Evolutionary conservation across 2,329 filamentous ascomycete genomes (phyloP), one percentile per base, ranked within the genome.

Genomic region (Pyrenophora tritici-repentis): DNA sequence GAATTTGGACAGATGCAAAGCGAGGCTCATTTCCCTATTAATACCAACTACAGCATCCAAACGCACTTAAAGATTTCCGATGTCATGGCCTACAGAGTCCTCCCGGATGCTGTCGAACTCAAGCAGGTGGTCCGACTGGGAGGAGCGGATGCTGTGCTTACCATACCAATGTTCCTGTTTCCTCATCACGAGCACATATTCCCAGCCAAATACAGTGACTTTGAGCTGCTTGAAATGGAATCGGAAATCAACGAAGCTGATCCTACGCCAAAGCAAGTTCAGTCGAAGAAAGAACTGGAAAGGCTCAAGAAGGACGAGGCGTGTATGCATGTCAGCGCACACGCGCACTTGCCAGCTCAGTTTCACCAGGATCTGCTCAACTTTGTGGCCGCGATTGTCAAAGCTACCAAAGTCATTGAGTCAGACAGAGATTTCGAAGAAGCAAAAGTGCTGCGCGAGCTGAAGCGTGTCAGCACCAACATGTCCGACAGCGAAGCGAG

Each of bases 381-480:
- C 57, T 83, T 82, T 63, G 69, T 78, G n/a, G 80, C 80, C 1
- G 79, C 80, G 1, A 68, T 82, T 1, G 76, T 82, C n/a, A 83
- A 83, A 59, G 80, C 81, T 0, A 82, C 77, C n/a, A 83, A 83
- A 55, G 74, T 83, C 32, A 79, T 82, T 38, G 81, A 83, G 57
- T 68, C 78, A 20, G 79, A 82, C 58, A 80, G 77, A 50, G 75
- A 75, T 16, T 68, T 73, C 20, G 74, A 76, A 43, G 73, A 74
- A 26, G 63, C 63, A n/a, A 63, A 63, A 14, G 55, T 68, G 14
- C 47, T 56, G 41, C 65, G 62, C 6, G 60, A 68, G 51, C 26
- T 68, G 62, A 58, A 68, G 53, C 49, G 69, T 56, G 36, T 70
- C 63, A 50, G 62, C 43, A 53, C 59, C 12, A 50, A 56, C 16